A percentile compares a stretch with the other conserved stretches of the same genome.
phyloP scores from a whole-genome alignment of 2,329 filamentous ascomycete species.

The Colletotrichum gigasporum region DNA sequence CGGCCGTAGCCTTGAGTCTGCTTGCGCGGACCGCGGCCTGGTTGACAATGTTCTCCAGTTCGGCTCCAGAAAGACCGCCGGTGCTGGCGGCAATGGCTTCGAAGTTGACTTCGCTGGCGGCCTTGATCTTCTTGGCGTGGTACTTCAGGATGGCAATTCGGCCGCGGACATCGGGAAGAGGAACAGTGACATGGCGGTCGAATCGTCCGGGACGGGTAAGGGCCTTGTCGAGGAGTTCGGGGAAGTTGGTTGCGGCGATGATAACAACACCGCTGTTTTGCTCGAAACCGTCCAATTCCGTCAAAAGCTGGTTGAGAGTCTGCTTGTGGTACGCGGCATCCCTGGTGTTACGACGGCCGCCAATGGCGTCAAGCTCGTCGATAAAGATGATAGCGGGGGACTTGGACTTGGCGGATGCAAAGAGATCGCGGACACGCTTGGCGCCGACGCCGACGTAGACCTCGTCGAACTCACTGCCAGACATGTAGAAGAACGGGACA shows the following conservation, averaged over 20 bases:
- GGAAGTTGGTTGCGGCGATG: slow-evolving; percentile 95
- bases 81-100: slow-evolving; percentile 87
- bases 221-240: slow-evolving; percentile 92
- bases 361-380: slow-evolving; percentile 93
- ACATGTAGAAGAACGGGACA: slow-evolving; percentile 99
- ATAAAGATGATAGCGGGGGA: slow-evolving; percentile 95
- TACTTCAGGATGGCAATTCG: slow-evolving; percentile 93
- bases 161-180: slow-evolving; percentile 90
- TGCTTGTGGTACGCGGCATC: slow-evolving; percentile 97
- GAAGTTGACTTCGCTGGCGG: slow-evolving; percentile 82
- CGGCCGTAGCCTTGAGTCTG: slow-evolving; percentile 79
- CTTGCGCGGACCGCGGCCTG: slow-evolving; percentile 96
- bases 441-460: slow-evolving; percentile 97
- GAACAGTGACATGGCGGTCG: slow-evolving; percentile 89
- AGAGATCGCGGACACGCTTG: slow-evolving; percentile 95
- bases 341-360: slow-evolving; percentile 89
- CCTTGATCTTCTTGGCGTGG: slow-evolving; percentile 91
- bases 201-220: slow-evolving; percentile 97
- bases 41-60: slow-evolving; percentile 96
- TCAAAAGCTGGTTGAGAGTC: slow-evolving; percentile 95
- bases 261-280: slow-evolving; percentile 96
- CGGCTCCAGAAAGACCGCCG: slow-evolving; percentile 91
- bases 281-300: slow-evolving; percentile 96
- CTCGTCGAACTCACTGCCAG: slow-evolving; percentile 97
- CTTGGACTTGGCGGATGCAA: slow-evolving; percentile 82